Evolutionary conservation across 352 stramenopile species (phyloP), one percentile per base, ranked within the genome.

Genomic region (Phytophthora capsici): DNA sequence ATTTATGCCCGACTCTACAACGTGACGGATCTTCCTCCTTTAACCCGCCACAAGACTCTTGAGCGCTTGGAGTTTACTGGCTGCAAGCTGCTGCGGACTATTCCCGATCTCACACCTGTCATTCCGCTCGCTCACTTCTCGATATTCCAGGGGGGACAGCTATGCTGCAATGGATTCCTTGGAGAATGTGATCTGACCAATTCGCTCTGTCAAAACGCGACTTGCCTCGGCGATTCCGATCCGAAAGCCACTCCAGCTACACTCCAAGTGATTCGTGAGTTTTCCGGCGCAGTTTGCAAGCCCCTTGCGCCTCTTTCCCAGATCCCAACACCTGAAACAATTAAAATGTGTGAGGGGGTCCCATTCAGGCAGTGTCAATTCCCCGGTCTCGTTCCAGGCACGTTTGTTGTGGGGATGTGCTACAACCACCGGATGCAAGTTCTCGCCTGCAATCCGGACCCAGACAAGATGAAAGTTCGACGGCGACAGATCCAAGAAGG

Each of bases 101-200:
- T 79, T 2, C 66, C 72, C 14, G 72, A 81, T 17, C 64, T 75
- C 10, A 4, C 10, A 5, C 46, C 52, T 4, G n/a, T 69, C 0
- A 34, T 12, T 6, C 2, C 51, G 6, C 20, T 78, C 1, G 20
- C 53, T 1, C 30, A 73, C 14, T 63, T 80, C 36, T 32, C 47
- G 0, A 10, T 80, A 8, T 66, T 54, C 12, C 57, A 65, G 34
- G 60, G 48, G 4, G 69, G 50, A 6, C 9, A 56, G 3, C 30
- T 78, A 9, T 80, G 71, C 41, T 83, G 75, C 53, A 77, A 84
- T n/a, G 75, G 69, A 6, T 84, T 80, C 37, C 46, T 66, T 4
- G 57, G 53, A 1, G 2, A 19, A 6, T 83, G 75, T 36, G 38
- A 80, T 28, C 50, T 79, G 12, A 56, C 56, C 2, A 64, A 78